Evolutionary conservation across 805 yeast species (phyloP).

Genomic region (Ogataea allantospora): DNA sequence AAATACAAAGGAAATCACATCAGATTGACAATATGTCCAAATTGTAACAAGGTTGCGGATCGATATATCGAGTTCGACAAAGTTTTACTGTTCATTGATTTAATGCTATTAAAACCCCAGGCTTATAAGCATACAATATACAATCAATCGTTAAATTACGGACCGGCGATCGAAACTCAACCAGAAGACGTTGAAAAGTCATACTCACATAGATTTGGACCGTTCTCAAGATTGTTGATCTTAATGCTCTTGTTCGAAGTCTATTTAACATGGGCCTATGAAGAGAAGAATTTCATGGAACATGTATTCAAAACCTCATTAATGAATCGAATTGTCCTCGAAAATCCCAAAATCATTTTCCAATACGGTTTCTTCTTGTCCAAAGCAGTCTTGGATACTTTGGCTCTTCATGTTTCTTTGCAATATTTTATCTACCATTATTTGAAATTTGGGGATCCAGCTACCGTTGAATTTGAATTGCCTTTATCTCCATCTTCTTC

Average conservation of each 20-base stretch:
- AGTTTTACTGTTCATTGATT: slow-evolving; percentile 79
- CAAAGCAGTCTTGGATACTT: slow-evolving; percentile 43
- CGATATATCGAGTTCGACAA: slow-evolving; percentile 88
- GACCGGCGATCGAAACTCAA: slow-evolving; percentile 31
- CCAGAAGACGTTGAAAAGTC: slow-evolving; percentile 5
- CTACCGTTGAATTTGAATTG: slow-evolving; percentile 21
- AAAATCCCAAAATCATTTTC: slow-evolving; percentile 36
- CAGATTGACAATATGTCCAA: slow-evolving; percentile 69
- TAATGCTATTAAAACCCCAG: slow-evolving; percentile 78
- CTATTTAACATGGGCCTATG: slow-evolving; percentile 88
- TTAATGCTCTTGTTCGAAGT: slow-evolving; percentile 80
- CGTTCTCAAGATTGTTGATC: slow-evolving; percentile 48
- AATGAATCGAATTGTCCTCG: slow-evolving; percentile 30
- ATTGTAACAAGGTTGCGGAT: slow-evolving; percentile 77
- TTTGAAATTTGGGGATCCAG: slow-evolving; percentile 33
- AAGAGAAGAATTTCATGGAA: slow-evolving; percentile 54
- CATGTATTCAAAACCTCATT: slow-evolving; percentile 24
- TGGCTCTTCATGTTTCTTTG: slow-evolving; percentile 25
- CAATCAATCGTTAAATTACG: slow-evolving; percentile 42
- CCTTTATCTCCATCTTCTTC: slow-evolving; percentile 7
- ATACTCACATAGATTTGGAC: slow-evolving; percentile 11
- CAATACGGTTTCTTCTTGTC: slow-evolving; percentile 60
- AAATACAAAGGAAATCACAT: slow-evolving; percentile 76
- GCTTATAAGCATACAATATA: slow-evolving; percentile 86
- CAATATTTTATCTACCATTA: slow-evolving; percentile 34